Evolutionary conservation across 163 green algal genomes (phyloP), one percentile per base, ranked within the genome.

Genomic region (Picocystis sp.): DNA sequence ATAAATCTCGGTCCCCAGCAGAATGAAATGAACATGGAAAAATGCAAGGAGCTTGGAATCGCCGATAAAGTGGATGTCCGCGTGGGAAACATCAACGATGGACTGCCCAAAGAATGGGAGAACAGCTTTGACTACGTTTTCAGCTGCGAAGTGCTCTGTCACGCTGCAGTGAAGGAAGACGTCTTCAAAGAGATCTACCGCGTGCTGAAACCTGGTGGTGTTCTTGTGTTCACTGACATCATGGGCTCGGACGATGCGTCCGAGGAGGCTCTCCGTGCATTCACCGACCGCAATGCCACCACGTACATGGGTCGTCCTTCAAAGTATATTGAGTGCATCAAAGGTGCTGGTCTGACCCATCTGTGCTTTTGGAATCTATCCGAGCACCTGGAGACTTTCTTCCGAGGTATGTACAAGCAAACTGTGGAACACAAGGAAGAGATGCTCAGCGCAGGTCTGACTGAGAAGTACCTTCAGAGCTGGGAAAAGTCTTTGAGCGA

Each of bases 121-220:
- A 49, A 44, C 22, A 22, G 11, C 45, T 71, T 67, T 43, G 58
- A 66, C 52, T 23, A 55, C 12, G 54, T 67, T 2, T 62, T 55
- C 54, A 58, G 42, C n/a, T 58, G 56, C 35, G 63, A 71, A 48
- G 60, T 58, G 14, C 58, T 71, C 13, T 71, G 63, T 52, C 63
- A 71, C 43, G 60, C 48, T 11, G 58, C 53, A 19, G 63, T 67
- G 45, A 66, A 71, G 1, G 82, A 92, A 68, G 45, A 65, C 1
- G 81, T 93, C 17, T 83, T 93, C 63, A 69, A 73, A 0, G 84
- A 94, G 64, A 68, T 93, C 3, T 73, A 76, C 61, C 63, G 84
- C 2, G 76, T 93, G 48, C 65, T 94, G 21, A 82, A 82, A 43
- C 85, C 85, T 17, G 83, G 82, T 0, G 85, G 84, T 34, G 67